Percentiles rank a stretch among this genome's conserved stretches.
These are phyloP conservation scores for Leucosporidium scottii DNA, from an alignment of 768 basidiomycete species.

Conservation along the genomic window DNA sequence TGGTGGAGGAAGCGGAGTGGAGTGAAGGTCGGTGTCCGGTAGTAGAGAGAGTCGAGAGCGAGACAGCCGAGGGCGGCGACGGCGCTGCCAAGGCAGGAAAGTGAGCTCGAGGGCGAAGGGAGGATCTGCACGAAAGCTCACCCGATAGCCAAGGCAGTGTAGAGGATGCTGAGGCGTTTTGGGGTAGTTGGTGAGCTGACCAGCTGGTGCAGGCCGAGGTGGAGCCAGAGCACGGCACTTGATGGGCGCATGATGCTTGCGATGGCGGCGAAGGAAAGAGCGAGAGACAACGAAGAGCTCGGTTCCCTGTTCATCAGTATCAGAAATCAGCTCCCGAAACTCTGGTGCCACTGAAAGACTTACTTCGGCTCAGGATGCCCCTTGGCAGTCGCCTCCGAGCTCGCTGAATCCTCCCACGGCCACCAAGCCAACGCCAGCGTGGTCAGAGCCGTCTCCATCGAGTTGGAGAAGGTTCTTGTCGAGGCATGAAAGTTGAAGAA, in stretches of 20 bases:
- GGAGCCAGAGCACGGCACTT: slow-evolving; percentile 76
- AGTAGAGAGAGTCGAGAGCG: slow-evolving; percentile 63
- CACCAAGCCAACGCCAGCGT: slow-evolving; percentile 68
- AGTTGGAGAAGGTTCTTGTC: slow-evolving; percentile 85
- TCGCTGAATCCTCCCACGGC: slow-evolving; percentile 42
- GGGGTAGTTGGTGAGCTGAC: no score
- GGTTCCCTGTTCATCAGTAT: not conserved
- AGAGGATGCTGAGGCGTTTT: not conserved
- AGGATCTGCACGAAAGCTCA: not conserved
- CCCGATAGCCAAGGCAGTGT: not conserved
- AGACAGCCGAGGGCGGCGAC: slow-evolving; percentile 32
- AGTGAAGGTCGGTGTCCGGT: slow-evolving; percentile 59
- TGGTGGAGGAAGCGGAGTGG: slow-evolving; percentile 72
- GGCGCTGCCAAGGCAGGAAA: not conserved
- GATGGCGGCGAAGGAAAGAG: slow-evolving; percentile 60
- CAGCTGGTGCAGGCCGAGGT: slow-evolving; percentile 47
- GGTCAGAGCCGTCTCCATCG: slow-evolving; percentile 78
- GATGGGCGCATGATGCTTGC: slow-evolving; percentile 83
- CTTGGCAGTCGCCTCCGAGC: slow-evolving; percentile 1
- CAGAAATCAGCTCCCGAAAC: not conserved
- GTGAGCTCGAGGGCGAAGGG: not conserved
- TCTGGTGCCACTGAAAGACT: not conserved
- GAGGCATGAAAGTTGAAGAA: slow-evolving; percentile 79
- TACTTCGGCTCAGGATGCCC: not conserved
- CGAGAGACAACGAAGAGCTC: slow-evolving; percentile 26